A percentile compares a stretch with the other conserved stretches of the same genome.
Conservation (phyloP, 164 flowering plant species). For the Macadamia integrifolia region DNA sequence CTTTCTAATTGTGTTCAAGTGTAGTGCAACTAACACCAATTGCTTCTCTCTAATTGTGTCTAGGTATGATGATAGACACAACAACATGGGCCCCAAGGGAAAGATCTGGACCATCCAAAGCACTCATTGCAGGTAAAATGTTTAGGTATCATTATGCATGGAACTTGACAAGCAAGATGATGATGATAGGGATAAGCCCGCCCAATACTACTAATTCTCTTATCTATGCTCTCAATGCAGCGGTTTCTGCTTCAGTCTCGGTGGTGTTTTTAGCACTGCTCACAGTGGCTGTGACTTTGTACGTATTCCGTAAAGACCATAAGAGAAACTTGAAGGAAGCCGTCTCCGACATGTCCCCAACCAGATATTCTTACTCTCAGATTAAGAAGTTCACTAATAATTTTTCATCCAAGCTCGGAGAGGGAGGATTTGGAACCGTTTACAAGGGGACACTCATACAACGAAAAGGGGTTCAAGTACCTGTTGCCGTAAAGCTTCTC, state of each 20-base stretch:
- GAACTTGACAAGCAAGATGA: too few species aligned
- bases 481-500: not conserved
- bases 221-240: not conserved
- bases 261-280: not conserved
- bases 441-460: not conserved
- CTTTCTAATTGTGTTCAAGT: too few species aligned
- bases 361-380: conserved; percentile 3
- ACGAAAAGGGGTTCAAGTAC: not conserved
- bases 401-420: conserved; percentile 4
- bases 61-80: not conserved
- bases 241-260: not conserved
- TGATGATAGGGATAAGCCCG: too few species aligned
- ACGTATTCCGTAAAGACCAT: not conserved
- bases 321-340: not conserved
- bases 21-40: too few species aligned
- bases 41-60: too few species aligned
- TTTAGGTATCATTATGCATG: too few species aligned
- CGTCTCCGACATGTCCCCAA: not conserved
- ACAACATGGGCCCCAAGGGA: too few species aligned
- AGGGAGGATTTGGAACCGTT: not conserved
- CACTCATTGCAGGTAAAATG: too few species aligned
- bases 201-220: too few species aligned
- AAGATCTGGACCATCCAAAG: too few species aligned
- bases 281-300: not conserved
- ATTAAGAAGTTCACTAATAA: conserved; percentile 6